These are phyloP conservation scores for Geotrichum citri-aurantii DNA, from an alignment of 1,139 yeast species.

Conservation along the genomic window DNA sequence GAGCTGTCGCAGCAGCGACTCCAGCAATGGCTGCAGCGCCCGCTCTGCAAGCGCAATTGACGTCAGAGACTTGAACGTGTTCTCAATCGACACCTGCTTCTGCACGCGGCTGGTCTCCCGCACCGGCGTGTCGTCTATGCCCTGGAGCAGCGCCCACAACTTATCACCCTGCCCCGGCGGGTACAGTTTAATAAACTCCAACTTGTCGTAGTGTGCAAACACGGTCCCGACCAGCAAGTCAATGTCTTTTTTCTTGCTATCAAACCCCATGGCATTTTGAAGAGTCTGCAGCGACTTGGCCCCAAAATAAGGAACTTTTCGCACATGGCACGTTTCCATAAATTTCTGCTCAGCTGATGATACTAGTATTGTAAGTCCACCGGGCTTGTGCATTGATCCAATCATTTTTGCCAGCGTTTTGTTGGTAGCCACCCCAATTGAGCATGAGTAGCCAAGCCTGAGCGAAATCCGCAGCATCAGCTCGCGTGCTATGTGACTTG, in stretches of 20 bases:
- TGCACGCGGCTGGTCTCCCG: conserved; percentile 28
- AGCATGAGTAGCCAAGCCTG: conserved; percentile 33
- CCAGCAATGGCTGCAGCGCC: conserved; percentile 23
- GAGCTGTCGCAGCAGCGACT: conserved; percentile 27
- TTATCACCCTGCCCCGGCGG: conserved; percentile 18
- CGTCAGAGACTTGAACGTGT: conserved; percentile 26
- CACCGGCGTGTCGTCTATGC: conserved; percentile 27
- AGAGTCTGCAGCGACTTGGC: conserved; percentile 2
- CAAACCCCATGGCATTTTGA: not conserved
- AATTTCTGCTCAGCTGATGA: conserved; percentile 28
- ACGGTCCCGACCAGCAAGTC: conserved; percentile 3
- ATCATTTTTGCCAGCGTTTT: conserved; percentile 35
- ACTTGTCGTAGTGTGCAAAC: not conserved
- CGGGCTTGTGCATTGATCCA: conserved; percentile 33
- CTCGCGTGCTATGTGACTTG: conserved; percentile 31
- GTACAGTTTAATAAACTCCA: conserved; percentile 14
- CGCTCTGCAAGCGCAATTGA: conserved; percentile 18
- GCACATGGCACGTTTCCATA: conserved; percentile 23
- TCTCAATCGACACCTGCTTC: conserved; percentile 35
- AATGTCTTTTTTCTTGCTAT: conserved; percentile 2
- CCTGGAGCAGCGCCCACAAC: conserved; percentile 32
- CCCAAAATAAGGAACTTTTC: conserved; percentile 33
- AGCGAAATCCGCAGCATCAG: conserved; percentile 28
- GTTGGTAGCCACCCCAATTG: conserved; percentile 34
- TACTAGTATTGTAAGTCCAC: conserved; percentile 31